phyloP scores from a whole-genome alignment of 2,329 filamentous ascomycete genomes.

The Colletotrichum lupini region DNA sequence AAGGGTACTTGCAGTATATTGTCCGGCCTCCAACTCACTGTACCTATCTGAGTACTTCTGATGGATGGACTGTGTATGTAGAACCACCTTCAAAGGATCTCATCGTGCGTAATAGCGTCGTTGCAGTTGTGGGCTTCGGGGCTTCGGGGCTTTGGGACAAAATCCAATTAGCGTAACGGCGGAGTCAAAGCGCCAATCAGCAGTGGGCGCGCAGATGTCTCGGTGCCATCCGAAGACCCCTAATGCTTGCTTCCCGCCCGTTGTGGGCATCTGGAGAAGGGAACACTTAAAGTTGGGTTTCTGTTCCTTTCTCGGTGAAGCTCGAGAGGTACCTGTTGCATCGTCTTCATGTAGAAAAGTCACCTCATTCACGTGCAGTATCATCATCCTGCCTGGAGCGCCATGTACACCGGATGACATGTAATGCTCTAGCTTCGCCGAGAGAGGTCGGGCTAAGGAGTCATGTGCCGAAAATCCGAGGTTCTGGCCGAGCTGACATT shows the following conservation, averaged over 20 bases:
- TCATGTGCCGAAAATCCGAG: not conserved
- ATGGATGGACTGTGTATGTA: no score
- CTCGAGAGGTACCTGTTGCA: not conserved
- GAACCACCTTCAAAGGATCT: not conserved
- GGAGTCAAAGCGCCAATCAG: not conserved
- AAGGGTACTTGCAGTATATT: accelerated
- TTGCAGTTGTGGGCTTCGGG: not conserved
- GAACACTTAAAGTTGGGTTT: not conserved
- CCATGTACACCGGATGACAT: not conserved
- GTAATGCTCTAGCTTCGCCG: not conserved
- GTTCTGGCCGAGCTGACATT: not conserved
- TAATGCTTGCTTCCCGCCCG: conserved; percentile 25
- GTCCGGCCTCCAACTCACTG: no score
- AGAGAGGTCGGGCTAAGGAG: not conserved
- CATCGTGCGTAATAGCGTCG: not conserved
- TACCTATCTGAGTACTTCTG: no score
- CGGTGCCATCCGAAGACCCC: conserved; percentile 21
- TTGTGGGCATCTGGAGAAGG: not conserved
- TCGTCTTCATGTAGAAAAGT: not conserved
- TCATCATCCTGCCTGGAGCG: not conserved
- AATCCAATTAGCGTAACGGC: not conserved
- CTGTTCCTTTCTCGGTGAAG: not conserved
- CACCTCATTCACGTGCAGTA: not conserved
- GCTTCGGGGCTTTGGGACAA: not conserved
- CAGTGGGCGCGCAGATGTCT: not conserved